Conservation (phyloP, 768 basidiomycete genomes). For the Collybia mongolica region DNA sequence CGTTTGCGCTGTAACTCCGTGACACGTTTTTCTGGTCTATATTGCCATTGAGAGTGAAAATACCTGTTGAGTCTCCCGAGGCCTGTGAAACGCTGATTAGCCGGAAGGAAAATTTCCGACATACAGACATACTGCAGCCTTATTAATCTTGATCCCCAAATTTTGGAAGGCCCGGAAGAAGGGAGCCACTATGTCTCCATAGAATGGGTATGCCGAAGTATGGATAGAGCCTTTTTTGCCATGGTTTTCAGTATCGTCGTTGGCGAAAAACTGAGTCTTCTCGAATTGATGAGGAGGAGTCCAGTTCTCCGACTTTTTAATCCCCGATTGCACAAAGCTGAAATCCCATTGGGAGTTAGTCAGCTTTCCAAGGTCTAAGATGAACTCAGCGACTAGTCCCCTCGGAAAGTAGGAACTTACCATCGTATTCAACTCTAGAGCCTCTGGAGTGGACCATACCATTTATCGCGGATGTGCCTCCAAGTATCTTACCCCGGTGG, state of each 20-base stretch:
- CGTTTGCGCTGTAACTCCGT: background rate
- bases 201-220: conserved; percentile 2
- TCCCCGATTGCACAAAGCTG: background rate
- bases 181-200: conserved; percentile 2
- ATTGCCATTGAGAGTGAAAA: too few relatives aligned
- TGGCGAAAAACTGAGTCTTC: background rate
- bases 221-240: conserved; percentile 1
- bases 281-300: background rate
- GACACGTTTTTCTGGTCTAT: conserved; percentile 6
- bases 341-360: too few relatives aligned
- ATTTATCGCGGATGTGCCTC: conserved; percentile 21
- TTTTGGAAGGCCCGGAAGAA: conserved; percentile 1
- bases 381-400: too few relatives aligned
- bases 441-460: conserved; percentile 8
- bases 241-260: conserved; percentile 1
- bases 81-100: too few relatives aligned
- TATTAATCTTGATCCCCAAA: conserved; percentile 1
- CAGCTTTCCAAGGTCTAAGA: too few relatives aligned
- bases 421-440: conserved; percentile 7
- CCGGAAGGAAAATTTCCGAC: too few relatives aligned
- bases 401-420: too few relatives aligned
- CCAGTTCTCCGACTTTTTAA: conserved; percentile 7
- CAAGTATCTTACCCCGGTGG: conserved; percentile 25
- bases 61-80: too few relatives aligned
- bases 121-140: conserved; percentile 4